Conservation (phyloP, 129 eudicot species). For the Logfia minima region DNA sequence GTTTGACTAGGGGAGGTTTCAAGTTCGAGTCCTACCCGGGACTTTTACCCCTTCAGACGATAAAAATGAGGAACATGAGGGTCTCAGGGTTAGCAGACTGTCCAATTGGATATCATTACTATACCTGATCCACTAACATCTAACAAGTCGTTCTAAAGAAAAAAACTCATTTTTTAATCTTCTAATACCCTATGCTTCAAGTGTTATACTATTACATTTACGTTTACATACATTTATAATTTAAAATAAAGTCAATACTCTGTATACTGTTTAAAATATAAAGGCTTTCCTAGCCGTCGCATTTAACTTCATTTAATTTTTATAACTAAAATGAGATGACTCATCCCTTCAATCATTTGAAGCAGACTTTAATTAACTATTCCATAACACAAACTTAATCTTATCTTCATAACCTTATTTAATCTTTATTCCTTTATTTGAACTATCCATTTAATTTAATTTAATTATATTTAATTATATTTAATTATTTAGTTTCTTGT, state of each 20-base stretch:
- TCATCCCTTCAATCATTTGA: conserved; percentile 32
- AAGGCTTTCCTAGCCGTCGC: conserved; percentile 2
- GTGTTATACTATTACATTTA: neutral
- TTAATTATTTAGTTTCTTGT: conserved; percentile 19
- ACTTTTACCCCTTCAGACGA: too few species aligned
- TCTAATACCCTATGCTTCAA: too few species aligned
- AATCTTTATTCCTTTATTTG: neutral
- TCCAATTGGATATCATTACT: too few species aligned
- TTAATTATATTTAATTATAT: neutral
- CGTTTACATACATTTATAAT: too few species aligned
- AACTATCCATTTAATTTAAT: neutral
- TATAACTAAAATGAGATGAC: conserved; percentile 4
- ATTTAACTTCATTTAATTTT: neutral
- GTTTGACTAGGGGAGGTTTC: too few species aligned
- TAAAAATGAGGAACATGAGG: too few species aligned
- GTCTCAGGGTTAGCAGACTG: too few species aligned
- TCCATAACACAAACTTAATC: conserved; percentile 22
- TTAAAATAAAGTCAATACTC: too few species aligned
- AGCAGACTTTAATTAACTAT: conserved; percentile 21
- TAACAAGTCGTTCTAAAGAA: too few species aligned
- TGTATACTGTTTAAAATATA: neutral
- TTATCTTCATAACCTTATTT: conserved; percentile 24
- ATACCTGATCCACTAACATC: too few species aligned
- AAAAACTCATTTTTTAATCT: too few species aligned
- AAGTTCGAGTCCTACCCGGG: too few species aligned